A percentile compares a stretch with the other conserved stretches of the same genome.
Evolutionary conservation across 2,329 filamentous ascomycete genomes (phyloP).

Genomic region (Aspergillus piperis): DNA sequence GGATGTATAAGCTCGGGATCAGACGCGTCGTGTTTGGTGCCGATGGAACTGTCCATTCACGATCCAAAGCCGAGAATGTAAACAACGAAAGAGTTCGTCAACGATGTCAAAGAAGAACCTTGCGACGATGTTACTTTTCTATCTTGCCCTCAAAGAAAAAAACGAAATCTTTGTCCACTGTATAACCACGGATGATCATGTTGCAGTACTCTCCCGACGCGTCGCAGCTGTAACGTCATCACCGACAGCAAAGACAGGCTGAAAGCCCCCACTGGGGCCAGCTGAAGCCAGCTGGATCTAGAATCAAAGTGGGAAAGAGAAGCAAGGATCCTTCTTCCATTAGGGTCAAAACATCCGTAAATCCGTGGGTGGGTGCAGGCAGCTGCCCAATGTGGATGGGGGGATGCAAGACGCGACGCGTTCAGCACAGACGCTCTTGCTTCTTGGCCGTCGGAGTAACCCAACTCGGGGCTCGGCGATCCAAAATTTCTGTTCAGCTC

Average conservation of each 20-base stretch:
- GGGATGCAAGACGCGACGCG: background rate
- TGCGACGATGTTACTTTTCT: too few relatives aligned
- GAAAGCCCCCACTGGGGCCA: background rate
- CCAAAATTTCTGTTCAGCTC: background rate
- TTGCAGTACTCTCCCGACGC: background rate
- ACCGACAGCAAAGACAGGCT: background rate
- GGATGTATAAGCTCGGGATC: background rate
- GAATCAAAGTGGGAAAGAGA: background rate
- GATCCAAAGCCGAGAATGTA: too few relatives aligned
- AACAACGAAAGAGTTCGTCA: too few relatives aligned
- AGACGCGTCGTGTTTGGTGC: background rate
- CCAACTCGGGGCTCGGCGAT: background rate
- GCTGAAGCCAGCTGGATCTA: background rate
- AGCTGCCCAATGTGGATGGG: slow-evolving; percentile 1
- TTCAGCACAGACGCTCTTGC: slow-evolving; percentile 2
- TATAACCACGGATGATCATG: background rate
- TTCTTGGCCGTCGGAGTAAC: background rate
- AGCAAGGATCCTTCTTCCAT: background rate
- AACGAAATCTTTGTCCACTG: background rate
- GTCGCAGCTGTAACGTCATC: slow-evolving; percentile 2
- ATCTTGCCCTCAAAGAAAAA: too few relatives aligned
- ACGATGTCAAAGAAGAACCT: too few relatives aligned
- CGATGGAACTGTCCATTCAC: too few relatives aligned
- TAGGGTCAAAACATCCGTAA: slow-evolving; percentile 16
- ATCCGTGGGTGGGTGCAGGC: slow-evolving; percentile 8